These are phyloP conservation scores for Canna indica DNA, from an alignment of 176 grass and related monocot genomes.

Conservation along the genomic window DNA sequence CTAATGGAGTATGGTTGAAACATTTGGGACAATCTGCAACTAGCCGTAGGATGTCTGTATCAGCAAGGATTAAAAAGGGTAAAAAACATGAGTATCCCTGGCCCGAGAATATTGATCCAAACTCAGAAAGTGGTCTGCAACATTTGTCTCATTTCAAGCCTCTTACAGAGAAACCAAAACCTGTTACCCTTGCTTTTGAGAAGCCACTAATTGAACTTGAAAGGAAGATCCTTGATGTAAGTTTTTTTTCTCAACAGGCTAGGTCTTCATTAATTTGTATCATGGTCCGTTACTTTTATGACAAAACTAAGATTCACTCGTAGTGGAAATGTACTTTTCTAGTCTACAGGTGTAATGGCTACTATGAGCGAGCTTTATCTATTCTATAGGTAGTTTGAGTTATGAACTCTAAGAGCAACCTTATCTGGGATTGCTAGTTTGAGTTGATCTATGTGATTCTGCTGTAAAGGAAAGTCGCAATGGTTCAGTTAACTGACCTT, in stretches of 20 bases:
- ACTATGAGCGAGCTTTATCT: not conserved
- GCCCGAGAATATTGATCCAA: slow-evolving; percentile 38
- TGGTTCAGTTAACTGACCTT: not conserved
- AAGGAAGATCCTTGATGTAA: slow-evolving; percentile 33
- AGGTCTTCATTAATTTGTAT: not conserved
- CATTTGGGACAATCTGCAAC: not conserved
- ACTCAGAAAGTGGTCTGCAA: slow-evolving; percentile 27
- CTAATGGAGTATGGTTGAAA: slow-evolving; percentile 2
- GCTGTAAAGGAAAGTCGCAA: not conserved
- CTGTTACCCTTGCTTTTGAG: slow-evolving; percentile 37
- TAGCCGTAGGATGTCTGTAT: slow-evolving; percentile 4
- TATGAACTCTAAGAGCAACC: too few relatives aligned
- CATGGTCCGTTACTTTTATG: not conserved
- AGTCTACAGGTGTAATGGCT: not conserved
- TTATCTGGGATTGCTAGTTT: not conserved
- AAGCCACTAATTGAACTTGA: slow-evolving; percentile 32
- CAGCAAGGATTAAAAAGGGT: slow-evolving; percentile 16
- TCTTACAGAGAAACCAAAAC: slow-evolving; percentile 28
- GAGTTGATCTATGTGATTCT: not conserved
- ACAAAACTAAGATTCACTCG: not conserved
- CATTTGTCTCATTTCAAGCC: slow-evolving; percentile 40
- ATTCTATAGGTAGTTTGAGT: too few relatives aligned
- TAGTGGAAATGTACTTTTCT: not conserved
- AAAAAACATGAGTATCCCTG: slow-evolving; percentile 42
- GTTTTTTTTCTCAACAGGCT: slow-evolving; percentile 7